Conservation (phyloP, 164 flowering plant species). For the Annona cherimola region DNA sequence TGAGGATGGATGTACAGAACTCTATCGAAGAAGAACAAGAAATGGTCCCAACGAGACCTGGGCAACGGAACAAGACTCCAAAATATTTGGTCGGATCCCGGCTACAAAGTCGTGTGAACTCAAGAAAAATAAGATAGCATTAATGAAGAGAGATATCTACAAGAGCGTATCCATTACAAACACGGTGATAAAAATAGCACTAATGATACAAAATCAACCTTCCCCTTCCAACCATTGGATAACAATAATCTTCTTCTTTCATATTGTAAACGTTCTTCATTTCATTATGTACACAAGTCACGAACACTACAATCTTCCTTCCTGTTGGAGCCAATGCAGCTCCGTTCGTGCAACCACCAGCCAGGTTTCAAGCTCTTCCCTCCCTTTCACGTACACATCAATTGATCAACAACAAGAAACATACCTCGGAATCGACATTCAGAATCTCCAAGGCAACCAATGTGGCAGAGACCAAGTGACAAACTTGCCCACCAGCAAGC, state of each 20-base stretch:
- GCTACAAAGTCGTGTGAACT: too few relatives aligned
- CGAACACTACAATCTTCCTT: neutral
- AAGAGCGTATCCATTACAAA: neutral
- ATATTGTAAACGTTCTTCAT: neutral
- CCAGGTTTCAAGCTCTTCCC: neutral
- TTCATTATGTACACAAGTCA: neutral
- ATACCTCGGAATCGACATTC: neutral
- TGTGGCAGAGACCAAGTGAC: neutral
- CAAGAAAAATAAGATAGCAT: too few relatives aligned
- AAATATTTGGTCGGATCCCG: too few relatives aligned
- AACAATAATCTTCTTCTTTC: neutral
- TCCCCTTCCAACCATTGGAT: neutral
- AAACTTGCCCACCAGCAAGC: neutral
- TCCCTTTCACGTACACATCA: neutral
- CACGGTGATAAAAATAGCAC: neutral
- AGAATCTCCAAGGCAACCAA: neutral
- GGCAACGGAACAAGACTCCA: too few relatives aligned
- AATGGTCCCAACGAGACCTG: too few relatives aligned
- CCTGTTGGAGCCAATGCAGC: neutral
- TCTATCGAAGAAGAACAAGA: too few relatives aligned
- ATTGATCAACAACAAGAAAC: neutral
- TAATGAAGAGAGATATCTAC: too few relatives aligned
- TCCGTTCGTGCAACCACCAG: neutral
- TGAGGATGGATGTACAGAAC: too few relatives aligned
- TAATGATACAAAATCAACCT: neutral